phyloP scores from a whole-genome alignment of 257 asterid species.

The Ilex aquifolium region DNA sequence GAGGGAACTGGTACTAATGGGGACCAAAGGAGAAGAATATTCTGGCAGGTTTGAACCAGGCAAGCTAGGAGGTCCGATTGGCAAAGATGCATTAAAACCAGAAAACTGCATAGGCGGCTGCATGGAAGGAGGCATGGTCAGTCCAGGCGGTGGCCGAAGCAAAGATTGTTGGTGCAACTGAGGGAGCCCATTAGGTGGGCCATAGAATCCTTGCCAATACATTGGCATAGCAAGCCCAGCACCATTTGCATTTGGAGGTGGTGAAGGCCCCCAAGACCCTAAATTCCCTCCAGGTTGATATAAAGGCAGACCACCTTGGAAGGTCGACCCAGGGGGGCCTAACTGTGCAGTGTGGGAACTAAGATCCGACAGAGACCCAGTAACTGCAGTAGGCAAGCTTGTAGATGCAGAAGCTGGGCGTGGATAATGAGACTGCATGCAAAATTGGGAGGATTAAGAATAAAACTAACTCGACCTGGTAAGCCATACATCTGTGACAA shows the following conservation, averaged over 20 bases:
- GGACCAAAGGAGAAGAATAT: slow-evolving; percentile 39
- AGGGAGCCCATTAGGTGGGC: slow-evolving; percentile 70
- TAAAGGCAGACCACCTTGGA: slow-evolving; percentile 66
- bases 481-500: neutral
- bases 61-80: slow-evolving; percentile 36
- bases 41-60: slow-evolving; percentile 55
- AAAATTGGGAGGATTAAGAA: slow-evolving; percentile 17
- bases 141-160: slow-evolving; percentile 78
- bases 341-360: slow-evolving; percentile 60
- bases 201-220: slow-evolving; percentile 96
- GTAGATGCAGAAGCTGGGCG: slow-evolving; percentile 56
- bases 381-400: slow-evolving; percentile 57
- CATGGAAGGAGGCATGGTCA: slow-evolving; percentile 68
- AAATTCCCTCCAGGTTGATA: slow-evolving; percentile 91
- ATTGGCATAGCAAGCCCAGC: slow-evolving; percentile 78
- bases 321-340: slow-evolving; percentile 56
- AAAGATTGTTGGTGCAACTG: slow-evolving; percentile 77
- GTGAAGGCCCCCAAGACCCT: slow-evolving; percentile 77
- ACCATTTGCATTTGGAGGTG: slow-evolving; percentile 63
- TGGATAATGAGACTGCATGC: slow-evolving; percentile 85
- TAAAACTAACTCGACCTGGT: slow-evolving; percentile 2
- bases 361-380: slow-evolving; percentile 45
- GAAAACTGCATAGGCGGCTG: slow-evolving; percentile 68
- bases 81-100: slow-evolving; percentile 53
- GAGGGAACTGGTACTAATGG: slow-evolving; percentile 34